phyloP scores from a whole-genome alignment of 176 grass and related monocot species.

The Aechmea fasciata region DNA sequence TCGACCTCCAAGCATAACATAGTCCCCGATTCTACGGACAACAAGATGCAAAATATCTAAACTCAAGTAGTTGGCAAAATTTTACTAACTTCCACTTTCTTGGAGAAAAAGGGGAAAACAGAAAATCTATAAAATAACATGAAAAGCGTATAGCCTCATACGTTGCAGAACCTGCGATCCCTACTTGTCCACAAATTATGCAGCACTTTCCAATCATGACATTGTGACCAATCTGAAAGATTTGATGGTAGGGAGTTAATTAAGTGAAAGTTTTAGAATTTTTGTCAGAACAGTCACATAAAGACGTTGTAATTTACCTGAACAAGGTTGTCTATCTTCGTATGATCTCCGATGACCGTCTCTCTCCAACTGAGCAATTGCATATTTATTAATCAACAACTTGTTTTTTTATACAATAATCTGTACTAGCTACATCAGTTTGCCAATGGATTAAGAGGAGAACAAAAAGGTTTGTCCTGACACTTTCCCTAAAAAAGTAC shows the following conservation, averaged over 20 bases:
- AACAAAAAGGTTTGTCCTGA: not conserved
- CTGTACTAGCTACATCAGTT: constrained; percentile 3
- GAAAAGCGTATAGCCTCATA: constrained; percentile 27
- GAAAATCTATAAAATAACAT: constrained; percentile 7
- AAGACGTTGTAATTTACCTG: constrained; percentile 33
- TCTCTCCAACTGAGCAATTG: constrained; percentile 67
- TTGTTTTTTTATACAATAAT: constrained; percentile 8
- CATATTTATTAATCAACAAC: not conserved
- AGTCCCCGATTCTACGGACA: constrained; percentile 40
- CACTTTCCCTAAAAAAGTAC: not conserved
- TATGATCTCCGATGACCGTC: constrained; percentile 67
- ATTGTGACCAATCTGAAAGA: constrained; percentile 86
- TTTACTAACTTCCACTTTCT: not conserved
- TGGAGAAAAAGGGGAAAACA: not conserved
- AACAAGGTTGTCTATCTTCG: constrained; percentile 95
- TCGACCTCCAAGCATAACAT: constrained; percentile 61
- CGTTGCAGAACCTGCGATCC: constrained; percentile 85
- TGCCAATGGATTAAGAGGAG: constrained; percentile 3
- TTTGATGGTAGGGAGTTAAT: not conserved
- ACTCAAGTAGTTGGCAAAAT: not conserved
- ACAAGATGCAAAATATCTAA: constrained; percentile 3
- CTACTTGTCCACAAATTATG: constrained; percentile 88
- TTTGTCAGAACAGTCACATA: not conserved
- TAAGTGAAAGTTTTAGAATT: not conserved
- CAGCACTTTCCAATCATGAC: constrained; percentile 77